Percentiles rank a stretch among this genome's conserved stretches.
phyloP scores from a whole-genome alignment of 2,329 filamentous ascomycete species.

The Pezicula neosporulosa region DNA sequence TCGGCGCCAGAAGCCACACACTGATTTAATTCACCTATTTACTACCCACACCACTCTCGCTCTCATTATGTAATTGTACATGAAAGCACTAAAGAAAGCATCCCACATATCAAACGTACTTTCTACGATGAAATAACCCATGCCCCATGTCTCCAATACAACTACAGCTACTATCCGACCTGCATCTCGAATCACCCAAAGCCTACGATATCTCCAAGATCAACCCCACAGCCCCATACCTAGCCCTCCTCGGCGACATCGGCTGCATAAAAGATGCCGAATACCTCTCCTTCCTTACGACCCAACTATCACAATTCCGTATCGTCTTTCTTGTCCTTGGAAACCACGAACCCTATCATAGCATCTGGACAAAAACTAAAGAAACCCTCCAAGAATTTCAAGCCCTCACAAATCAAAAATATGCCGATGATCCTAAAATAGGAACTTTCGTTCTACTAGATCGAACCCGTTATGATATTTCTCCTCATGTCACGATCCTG shows the following conservation, averaged over 20 bases:
- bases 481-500: conserved; percentile 33
- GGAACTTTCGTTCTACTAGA: conserved; percentile 35
- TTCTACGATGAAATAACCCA: too few relatives aligned
- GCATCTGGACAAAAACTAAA: conserved; percentile 24
- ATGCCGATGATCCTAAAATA: conserved; percentile 1
- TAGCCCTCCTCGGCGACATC: conserved; percentile 47
- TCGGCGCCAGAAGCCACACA: too few relatives aligned
- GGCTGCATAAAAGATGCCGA: conserved; percentile 37
- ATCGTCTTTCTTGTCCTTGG: conserved; percentile 41
- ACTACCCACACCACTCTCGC: neutral
- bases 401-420: conserved; percentile 6
- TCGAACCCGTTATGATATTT: conserved; percentile 34
- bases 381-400: conserved; percentile 7
- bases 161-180: conserved; percentile 28
- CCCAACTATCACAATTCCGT: conserved; percentile 36
- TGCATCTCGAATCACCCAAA: conserved; percentile 41
- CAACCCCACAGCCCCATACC: conserved; percentile 34
- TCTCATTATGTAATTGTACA: too few relatives aligned
- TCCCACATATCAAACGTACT: too few relatives aligned
- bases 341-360: conserved; percentile 44
- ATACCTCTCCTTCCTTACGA: conserved; percentile 36
- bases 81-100: neutral
- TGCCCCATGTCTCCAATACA: neutral
- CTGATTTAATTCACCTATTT: neutral
- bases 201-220: conserved; percentile 39